Base-by-base conservation (phyloP, 2,329 filamentous ascomycete genomes). In the Torrubiella hemipterigena region DNA sequence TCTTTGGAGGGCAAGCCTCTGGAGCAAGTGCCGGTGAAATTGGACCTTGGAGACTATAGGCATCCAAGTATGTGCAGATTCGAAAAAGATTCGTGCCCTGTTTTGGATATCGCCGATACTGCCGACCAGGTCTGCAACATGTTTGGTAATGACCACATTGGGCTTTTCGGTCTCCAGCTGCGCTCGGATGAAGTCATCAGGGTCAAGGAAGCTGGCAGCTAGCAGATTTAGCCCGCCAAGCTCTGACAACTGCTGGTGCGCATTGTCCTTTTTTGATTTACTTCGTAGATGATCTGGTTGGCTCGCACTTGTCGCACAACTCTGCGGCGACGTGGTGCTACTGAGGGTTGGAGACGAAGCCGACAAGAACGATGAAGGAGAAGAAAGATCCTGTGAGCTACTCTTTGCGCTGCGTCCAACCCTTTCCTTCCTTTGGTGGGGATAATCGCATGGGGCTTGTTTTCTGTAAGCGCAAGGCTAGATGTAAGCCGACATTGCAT, bases 141-240 rank as follows among this genome's bases (percentile, higher is more conserved):
- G 14, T n/a, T 28, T 28, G 26, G 26, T 17, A 25, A 16, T 30
- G 8, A 7, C 17, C 7, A 35, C 29, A 24, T 38, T 23, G 3
- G 13, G 6, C 10, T 35, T 35, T n/a, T 18, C 16, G 7, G 34
- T 18, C 11, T 29, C 25, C 16, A 38, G 17, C 13, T 33, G 36
- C 19, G 33, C 36, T 7, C 18, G 33, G 13, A 18, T 26, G 24
- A 38, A 35, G n/a, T 31, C 21, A 2, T 35, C 36, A 10, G 36
- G 33, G 8, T 38, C 36, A 1, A 38, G 19, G 17, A 38, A 38
- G 13, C 36, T 17, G 18, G 34, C 36, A 3, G 36, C 29, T 5
- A 36, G 14, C 7, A 28, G 30, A 23, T 21, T 38, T 10, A 27
- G 15, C 13, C 15, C 27, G 19, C 10, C 15, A 13, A 29, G 24